Conservation (phyloP, 371 early-diverging fungal genomes). For the Rhizopus delemar region DNA sequence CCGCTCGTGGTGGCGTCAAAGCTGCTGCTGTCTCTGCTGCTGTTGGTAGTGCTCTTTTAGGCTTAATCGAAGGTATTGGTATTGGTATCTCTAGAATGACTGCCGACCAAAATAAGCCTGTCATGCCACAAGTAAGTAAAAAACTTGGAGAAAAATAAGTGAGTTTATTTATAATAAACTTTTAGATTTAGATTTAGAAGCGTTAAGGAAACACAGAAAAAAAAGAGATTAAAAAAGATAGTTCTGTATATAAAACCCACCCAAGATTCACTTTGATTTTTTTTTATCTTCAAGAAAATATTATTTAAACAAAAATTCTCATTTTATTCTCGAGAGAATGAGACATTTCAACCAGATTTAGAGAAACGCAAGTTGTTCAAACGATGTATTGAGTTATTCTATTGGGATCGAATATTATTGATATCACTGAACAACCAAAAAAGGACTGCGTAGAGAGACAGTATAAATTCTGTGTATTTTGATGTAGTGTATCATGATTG, state of each 20-base stretch:
- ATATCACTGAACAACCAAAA: no score
- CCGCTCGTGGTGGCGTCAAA: constrained; percentile 88
- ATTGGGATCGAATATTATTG: no score
- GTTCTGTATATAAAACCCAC: not conserved
- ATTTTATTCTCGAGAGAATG: no score
- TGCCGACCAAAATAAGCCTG: constrained; percentile 61
- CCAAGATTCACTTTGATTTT: not conserved
- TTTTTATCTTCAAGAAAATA: not conserved
- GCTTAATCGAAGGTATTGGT: constrained; percentile 92
- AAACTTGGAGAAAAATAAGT: not conserved
- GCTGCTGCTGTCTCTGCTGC: constrained; percentile 84
- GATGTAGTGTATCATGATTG: no score
- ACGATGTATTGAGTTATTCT: no score
- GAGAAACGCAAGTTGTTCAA: no score
- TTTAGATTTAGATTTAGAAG: not conserved
- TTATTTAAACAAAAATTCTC: no score
- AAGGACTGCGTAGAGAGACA: no score
- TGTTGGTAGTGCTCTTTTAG: constrained; percentile 90
- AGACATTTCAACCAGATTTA: no score
- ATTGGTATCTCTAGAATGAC: constrained; percentile 69
- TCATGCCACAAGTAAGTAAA: constrained; percentile 57
- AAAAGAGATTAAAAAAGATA: not conserved
- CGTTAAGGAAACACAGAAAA: not conserved
- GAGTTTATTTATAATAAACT: not conserved
- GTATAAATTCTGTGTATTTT: no score